Evolutionary conservation across 768 basidiomycete genomes (phyloP), one percentile per base, ranked within the genome.

Genomic region (Mycena filopes): DNA sequence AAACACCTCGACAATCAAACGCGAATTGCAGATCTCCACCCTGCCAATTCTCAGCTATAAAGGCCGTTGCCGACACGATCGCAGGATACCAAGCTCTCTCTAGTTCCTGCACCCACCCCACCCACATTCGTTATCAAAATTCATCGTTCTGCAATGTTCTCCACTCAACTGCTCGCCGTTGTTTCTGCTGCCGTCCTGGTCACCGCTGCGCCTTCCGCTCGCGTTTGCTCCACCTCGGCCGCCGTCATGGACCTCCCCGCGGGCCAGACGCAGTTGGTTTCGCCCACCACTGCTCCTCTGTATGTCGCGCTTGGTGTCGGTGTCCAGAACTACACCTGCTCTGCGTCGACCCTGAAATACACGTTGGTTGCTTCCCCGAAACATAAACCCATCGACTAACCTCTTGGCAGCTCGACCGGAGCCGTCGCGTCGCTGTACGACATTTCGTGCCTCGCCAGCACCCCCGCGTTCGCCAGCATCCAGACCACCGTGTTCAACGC

Each of bases 271-370:
- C 59, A 72, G 0, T 73, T 86, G 43, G 72, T 78, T 4, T 70
- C 71, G 20, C 83, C 84, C 5, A 73, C 74, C 10, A 66, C 67
- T n/a, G 57, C 74, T 1, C 75, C 80, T 7, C 74, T 72, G 12
- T 83, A 78, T 71, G 78, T 86, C 56, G 79, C 78, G 13, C 71
- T 86, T 23, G 83, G 77, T 23, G 70, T 85, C 55, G 83, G 71
- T n/a, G 69, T 79, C 47, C 80, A 82, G 66, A 81, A 82, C 70
- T 83, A 82, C 71, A 82, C 78, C 18, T 82, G 82, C 70, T 70
- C 48, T 48, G 66, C 69, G 4, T 40, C 31, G 71, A 74, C 59
- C 79, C 65, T 65, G 3, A 76, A 76, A 74, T 82, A 71, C 67
- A 71, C 74, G 82, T 82, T 62, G 48, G 79, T 58, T 5, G 40